These are phyloP conservation scores for Neurospora crassa DNA, from an alignment of 2,329 filamentous ascomycete genomes.

Conservation along the genomic window DNA sequence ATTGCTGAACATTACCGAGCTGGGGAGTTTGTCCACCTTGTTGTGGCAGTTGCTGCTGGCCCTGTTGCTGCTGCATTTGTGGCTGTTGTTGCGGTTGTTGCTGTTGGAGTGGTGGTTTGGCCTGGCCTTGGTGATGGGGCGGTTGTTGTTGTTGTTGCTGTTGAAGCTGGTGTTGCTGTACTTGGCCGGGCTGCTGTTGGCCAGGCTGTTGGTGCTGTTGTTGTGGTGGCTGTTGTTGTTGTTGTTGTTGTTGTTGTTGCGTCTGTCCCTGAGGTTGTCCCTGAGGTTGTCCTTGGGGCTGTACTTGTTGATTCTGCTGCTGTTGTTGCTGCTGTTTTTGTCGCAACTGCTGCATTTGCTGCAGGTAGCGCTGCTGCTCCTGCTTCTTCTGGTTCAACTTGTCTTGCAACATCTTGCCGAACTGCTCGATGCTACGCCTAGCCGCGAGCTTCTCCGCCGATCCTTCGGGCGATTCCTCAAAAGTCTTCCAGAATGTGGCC, in stretches of 20 bases:
- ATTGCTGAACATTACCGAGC: not conserved
- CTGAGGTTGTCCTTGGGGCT: constrained; percentile 11
- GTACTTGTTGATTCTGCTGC: constrained; percentile 7
- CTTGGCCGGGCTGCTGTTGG: constrained; percentile 2
- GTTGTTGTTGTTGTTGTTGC: constrained; percentile 14
- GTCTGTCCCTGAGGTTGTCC: constrained; percentile 6
- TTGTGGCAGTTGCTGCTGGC: constrained; percentile 7
- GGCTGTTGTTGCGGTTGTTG: constrained; percentile 11
- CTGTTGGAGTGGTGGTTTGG: constrained; percentile 11
- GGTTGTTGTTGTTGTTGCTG: not conserved
- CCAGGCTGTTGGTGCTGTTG: constrained; percentile 11
- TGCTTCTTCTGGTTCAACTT: constrained; percentile 35
- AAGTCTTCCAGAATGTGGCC: constrained; percentile 41
- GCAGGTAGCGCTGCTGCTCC: constrained; percentile 16
- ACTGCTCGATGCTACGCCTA: constrained; percentile 49
- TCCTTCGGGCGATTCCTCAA: constrained; percentile 37
- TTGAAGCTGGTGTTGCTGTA: constrained; percentile 3
- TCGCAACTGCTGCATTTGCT: constrained; percentile 25
- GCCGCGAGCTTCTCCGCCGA: constrained; percentile 41
- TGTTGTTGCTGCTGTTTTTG: constrained; percentile 21
- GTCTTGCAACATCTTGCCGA: constrained; percentile 45
- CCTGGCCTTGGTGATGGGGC: constrained; percentile 4
- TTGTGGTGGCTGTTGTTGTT: constrained; percentile 9
- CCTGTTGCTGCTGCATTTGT: constrained; percentile 11
- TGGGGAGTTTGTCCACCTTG: not conserved